Evolutionary conservation across 768 basidiomycete species (phyloP), one percentile per base, ranked within the genome.

Genomic region (Russula vinacea): DNA sequence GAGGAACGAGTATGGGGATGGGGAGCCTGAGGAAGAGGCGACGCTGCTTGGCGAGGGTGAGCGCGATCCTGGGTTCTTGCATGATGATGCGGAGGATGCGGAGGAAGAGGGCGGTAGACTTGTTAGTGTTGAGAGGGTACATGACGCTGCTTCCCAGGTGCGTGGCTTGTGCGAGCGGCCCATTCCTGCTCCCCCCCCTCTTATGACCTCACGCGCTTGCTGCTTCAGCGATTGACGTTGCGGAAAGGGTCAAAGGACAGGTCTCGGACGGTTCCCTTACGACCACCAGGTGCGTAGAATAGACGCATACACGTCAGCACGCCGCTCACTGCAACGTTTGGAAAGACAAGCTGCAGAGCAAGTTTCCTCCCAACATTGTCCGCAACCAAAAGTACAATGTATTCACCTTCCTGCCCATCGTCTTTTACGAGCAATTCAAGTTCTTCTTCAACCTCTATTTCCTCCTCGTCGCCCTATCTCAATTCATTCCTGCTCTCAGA

Each of bases 361-460:
- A 79, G 67, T 92, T 84, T 67, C 88, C 96, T 19, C 83, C 94
- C 35, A 99, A 99, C 76, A 87, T 89, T 54, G 92, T 97, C 61
- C 88, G 92, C 70, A 99, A 99, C 71, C 96, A 98, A 76, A 99
- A 99, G 79, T 98, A 98, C 81, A 96, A 95, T 73, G 80, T 90
- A 59, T 84, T 92, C 77, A 94, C 92, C n/a, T 99, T 99, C 80
- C 83, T 99, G 11, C 97, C 97, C 3, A 84, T 98, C 68, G 95
- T 98, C 51, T 85, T 98, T 74, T 98, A 98, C 75, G 95, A 98
- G 74, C 96, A 98, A 74, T 99, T 98, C 88, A 98, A 98, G 76
- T 98, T 96, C 81, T 99, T 99, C 80, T 98, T 97, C 85, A 99
- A 98, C 73, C 82, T 98, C 8, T 99, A 98, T 76, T 99, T 99